phyloP scores from a whole-genome alignment of 2,329 filamentous ascomycete species.

The Alternaria rosae region DNA sequence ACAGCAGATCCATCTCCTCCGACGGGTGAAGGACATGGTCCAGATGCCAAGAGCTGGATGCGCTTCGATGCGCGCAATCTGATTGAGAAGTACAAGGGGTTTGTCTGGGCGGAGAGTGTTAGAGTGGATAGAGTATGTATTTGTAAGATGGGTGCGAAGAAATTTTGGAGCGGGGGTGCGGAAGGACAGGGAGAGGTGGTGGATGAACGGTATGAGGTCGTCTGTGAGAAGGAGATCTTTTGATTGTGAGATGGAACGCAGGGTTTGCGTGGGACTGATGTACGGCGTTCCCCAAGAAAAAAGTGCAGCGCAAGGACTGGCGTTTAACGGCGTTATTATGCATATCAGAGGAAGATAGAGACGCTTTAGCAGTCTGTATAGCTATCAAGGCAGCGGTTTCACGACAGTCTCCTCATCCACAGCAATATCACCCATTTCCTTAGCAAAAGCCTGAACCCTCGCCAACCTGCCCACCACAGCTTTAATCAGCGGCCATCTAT shows the following conservation, averaged over 20 bases:
- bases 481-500: conserved; percentile 57
- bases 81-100: conserved; percentile 66
- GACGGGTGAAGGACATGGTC: conserved; percentile 12
- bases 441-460: conserved; percentile 57
- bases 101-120: conserved; percentile 74
- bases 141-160: conserved; percentile 87
- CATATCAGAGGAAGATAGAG: neutral
- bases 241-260: neutral
- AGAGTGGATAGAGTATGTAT: conserved; percentile 75
- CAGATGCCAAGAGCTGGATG: conserved; percentile 40
- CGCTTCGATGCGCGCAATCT: conserved; percentile 53
- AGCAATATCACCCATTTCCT: conserved; percentile 2
- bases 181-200: conserved; percentile 57
- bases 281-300: neutral
- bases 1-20: neutral
- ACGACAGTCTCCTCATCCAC: neutral
- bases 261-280: neutral
- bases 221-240: conserved; percentile 47
- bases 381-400: neutral
- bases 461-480: conserved; percentile 58
- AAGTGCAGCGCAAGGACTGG: no score
- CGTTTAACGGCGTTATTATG: neutral
- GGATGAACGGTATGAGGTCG: conserved; percentile 61
- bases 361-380: neutral
- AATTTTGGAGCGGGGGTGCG: conserved; percentile 52